Evolutionary conservation across 1,284 basidiomycete genomes (phyloP), one percentile per base, ranked within the genome.

Genomic region (Peniophora sp.): DNA sequence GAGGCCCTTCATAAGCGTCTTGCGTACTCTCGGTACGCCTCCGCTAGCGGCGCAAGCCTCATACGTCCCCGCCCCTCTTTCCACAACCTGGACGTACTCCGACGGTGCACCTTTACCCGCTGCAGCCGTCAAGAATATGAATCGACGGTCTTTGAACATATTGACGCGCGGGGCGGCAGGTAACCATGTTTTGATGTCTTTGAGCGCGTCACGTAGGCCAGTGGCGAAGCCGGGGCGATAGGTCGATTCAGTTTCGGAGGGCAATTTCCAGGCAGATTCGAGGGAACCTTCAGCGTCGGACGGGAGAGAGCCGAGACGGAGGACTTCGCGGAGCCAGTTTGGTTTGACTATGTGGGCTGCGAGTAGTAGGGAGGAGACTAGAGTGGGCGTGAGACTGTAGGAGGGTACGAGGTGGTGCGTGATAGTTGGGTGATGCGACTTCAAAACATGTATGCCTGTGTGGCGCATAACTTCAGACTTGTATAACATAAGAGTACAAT

Each of bases 381-480:
- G 64, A 0, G 68, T 54, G 1, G 77, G 64, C 10, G 69, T 75
- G n/a, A 78, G 67, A 9, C 69, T 61, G 53, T 74, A 78, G 23
- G 71, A 72, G 2, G 76, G 58, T 2, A 72, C 71, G 46, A 86
- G 68, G 59, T 87, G 81, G 55, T 88, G 83, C 0, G 83, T 86
- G 10, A 78, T 68, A 24, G 72, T 65, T 0, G 68, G 57, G 47
- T 67, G 64, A 1, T 69, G 69, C 9, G 67, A 70, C 24, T 72
- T 68, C 1, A 78, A 66, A 12, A 83, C 51, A 50, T 77, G 72
- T 38, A 88, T 69, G 1, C 84, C 84, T 83, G 58, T 1, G 35
- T n/a, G 20, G 34, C 44, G 8, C 3, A 24, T 17, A 47, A 9
- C 19, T 24, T 52, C 25, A 55, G 20, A 34, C 43, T n/a, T 53